Percentiles rank a stretch among this genome's conserved stretches.
These are phyloP conservation scores for Erysimum cheiranthoides DNA, from an alignment of 345 rosid species.

Conservation along the genomic window DNA sequence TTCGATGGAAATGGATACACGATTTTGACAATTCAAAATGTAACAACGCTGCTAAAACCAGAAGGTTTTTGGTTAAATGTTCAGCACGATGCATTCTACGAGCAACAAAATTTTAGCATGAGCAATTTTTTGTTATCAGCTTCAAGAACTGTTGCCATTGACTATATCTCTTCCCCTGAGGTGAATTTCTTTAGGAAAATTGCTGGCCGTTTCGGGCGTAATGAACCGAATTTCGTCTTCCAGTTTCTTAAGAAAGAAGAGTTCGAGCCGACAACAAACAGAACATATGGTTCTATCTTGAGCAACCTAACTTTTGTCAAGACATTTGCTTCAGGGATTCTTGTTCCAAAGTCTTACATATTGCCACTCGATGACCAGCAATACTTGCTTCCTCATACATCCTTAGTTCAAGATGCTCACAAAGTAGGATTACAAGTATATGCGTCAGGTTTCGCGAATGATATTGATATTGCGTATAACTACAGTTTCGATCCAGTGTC, in stretches of 20 bases:
- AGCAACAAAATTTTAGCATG: constrained; percentile 65
- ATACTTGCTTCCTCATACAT: constrained; percentile 58
- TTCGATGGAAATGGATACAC: not conserved
- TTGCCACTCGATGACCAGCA: constrained; percentile 54
- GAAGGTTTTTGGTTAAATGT: constrained; percentile 69
- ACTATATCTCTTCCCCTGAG: constrained; percentile 81
- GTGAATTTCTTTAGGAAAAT: constrained; percentile 62
- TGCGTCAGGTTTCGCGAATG: constrained; percentile 72
- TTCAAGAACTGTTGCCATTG: constrained; percentile 48
- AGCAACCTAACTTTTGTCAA: constrained; percentile 66
- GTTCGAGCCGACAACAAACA: constrained; percentile 67
- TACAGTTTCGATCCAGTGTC: constrained; percentile 75
- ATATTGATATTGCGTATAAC: constrained; percentile 60
- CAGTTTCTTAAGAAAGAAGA: constrained; percentile 51
- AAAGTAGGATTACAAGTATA: constrained; percentile 71
- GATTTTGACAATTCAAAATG: constrained; percentile 51
- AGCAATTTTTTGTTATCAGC: constrained; percentile 56
- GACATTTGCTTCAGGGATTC: constrained; percentile 90
- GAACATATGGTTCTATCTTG: constrained; percentile 65
- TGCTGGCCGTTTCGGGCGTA: constrained; percentile 46
- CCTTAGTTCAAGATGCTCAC: constrained; percentile 76
- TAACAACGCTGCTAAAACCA: constrained; percentile 42
- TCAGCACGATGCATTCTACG: constrained; percentile 71
- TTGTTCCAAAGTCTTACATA: constrained; percentile 74
- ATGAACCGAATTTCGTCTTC: constrained; percentile 58